These are phyloP conservation scores for Ammopiptanthus mongolicus DNA, from an alignment of 306 rosid species.

Conservation along the genomic window DNA sequence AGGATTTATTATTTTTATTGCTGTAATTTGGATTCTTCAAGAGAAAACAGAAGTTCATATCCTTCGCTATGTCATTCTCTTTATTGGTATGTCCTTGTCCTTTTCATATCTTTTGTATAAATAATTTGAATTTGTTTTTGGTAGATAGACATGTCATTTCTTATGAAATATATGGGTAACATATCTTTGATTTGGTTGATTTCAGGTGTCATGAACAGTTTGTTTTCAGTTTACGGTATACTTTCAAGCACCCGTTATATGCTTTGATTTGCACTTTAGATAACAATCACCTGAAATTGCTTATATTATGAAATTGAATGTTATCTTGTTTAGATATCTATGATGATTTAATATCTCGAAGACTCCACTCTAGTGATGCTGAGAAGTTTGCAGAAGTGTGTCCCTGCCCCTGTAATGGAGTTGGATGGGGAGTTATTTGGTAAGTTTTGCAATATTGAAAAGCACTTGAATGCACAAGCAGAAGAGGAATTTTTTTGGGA, in stretches of 20 bases:
- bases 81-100: constrained; percentile 58
- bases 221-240: constrained; percentile 92
- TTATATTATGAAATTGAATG: neutral
- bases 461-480: neutral
- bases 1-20: constrained; percentile 84
- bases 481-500: neutral
- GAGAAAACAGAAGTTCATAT: constrained; percentile 69
- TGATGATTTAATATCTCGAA: constrained; percentile 87
- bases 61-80: constrained; percentile 87
- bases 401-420: constrained; percentile 81
- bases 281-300: neutral
- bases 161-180: constrained; percentile 11
- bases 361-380: constrained; percentile 93
- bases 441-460: constrained; percentile 29
- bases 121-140: constrained; percentile 19
- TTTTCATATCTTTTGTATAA: constrained; percentile 9
- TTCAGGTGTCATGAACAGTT: constrained; percentile 98
- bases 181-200: constrained; percentile 26
- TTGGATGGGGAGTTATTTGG: constrained; percentile 98
- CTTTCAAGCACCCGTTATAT: constrained; percentile 12
- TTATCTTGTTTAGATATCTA: constrained; percentile 57
- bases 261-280: neutral
- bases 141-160: neutral
- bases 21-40: constrained; percentile 80
- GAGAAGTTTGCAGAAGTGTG: constrained; percentile 97